Evolutionary conservation across 257 asterid genomes (phyloP), one percentile per base, ranked within the genome.

Genomic region (Fraxinus cuspidata): DNA sequence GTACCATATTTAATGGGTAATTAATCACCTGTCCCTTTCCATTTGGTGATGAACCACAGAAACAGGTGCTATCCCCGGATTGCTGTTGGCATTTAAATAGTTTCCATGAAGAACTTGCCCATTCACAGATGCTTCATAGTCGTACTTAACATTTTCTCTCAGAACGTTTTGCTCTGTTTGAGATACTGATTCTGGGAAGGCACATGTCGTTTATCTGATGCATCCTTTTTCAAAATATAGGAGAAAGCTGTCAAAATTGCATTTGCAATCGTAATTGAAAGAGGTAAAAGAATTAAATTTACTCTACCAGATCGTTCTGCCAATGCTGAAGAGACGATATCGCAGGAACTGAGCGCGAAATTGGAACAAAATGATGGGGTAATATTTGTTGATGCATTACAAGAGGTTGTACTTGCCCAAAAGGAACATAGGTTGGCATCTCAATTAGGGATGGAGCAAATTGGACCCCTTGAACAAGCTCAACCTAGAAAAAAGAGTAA

Each of bases 391-490:
- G 96, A 77, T 92, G 98, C 90, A 94, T 81, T 44, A 90, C 82
- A 84, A 84, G 91, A 73, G 97, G 93, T 86, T 92, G 96, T 85
- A 90, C 83, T 80, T 92, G 98, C 77, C 91, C 96, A 28, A 89
- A 89, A 78, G 90, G 88, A 72, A 86, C 83, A 81, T 86, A 94
- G 81, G 92, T 79, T 63, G 94, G 88, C 90, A 94, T 86, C 83
- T 95, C 92, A 82, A 89, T 85, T 42, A 94, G 77, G 79, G 95
- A 84, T 67, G 94, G 96, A 79, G 94, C 85, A 87, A 85, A 83
- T 31, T 90, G 89, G 80, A 90, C 87, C 77, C 91, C 94, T 51
- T 90, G 94, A 78, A 86, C 86, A 82, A 89, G 92, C 65, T 92
- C 93, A 18, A 85, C 75, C 96, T 94, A 76, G 72, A 34, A 74